Conservation (phyloP, 2,329 filamentous ascomycete species). For the Myrmaecium sp. region DNA sequence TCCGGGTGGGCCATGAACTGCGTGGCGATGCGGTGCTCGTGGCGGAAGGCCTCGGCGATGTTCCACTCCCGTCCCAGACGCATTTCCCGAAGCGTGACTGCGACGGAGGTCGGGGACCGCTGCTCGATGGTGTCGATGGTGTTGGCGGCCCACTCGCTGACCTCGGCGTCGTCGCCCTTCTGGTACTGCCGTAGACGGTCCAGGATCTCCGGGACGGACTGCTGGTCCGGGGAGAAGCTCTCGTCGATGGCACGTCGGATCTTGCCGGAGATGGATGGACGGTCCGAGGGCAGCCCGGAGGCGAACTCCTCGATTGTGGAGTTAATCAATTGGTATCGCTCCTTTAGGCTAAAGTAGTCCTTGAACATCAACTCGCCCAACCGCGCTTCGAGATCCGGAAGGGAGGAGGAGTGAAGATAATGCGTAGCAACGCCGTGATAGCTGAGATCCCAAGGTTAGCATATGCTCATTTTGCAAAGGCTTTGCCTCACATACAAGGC, state of each 20-base stretch:
- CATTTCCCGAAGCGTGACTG: slow-evolving; percentile 74
- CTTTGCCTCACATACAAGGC: slow-evolving; percentile 35
- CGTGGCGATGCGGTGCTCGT: slow-evolving; percentile 68
- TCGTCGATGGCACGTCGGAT: slow-evolving; percentile 71
- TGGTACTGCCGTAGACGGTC: slow-evolving; percentile 37
- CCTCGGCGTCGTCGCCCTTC: slow-evolving; percentile 26
- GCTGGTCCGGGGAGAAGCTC: slow-evolving; percentile 31
- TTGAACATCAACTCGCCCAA: slow-evolving; percentile 79
- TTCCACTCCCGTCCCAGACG: slow-evolving; percentile 57
- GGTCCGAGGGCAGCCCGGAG: slow-evolving; percentile 57
- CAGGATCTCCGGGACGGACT: slow-evolving; percentile 54
- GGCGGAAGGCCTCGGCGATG: slow-evolving; percentile 70
- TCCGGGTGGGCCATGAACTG: slow-evolving; percentile 85
- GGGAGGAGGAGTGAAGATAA: slow-evolving; percentile 80
- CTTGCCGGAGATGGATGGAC: slow-evolving; percentile 40
- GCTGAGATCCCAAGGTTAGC: slow-evolving; percentile 6
- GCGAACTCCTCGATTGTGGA: slow-evolving; percentile 81
- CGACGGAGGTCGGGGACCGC: slow-evolving; percentile 72
- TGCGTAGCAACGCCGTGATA: slow-evolving; percentile 90
- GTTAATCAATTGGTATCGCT: slow-evolving; percentile 59
- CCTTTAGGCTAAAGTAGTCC: slow-evolving; percentile 48
- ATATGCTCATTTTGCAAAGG: neutral
- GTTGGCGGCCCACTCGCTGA: slow-evolving; percentile 59
- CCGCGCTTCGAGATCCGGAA: slow-evolving; percentile 66
- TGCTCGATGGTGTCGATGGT: slow-evolving; percentile 58